Evolutionary conservation across 768 basidiomycete species (phyloP).

Genomic region (Phaeolepiota aurea): DNA sequence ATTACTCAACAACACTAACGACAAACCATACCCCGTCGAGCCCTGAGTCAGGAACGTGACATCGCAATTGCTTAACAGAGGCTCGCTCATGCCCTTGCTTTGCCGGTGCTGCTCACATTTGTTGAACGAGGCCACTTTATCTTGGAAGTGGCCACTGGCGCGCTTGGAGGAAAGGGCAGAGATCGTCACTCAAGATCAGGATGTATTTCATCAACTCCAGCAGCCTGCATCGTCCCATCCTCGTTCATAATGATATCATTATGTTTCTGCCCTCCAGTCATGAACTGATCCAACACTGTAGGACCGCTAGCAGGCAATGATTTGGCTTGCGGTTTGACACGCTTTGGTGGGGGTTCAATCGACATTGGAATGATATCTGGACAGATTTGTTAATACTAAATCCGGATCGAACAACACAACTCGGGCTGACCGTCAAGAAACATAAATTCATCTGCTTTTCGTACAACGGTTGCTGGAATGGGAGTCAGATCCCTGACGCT

Average conservation of each 20-base stretch:
- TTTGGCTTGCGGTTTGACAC: constrained; percentile 21
- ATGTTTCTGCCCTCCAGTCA: constrained; percentile 16
- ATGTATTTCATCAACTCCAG: constrained; percentile 18
- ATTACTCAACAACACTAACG: too few relatives aligned
- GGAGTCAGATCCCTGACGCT: background rate
- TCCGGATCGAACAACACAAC: background rate
- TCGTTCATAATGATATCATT: constrained; percentile 43
- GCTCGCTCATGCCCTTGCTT: too few relatives aligned
- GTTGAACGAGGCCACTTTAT: too few relatives aligned
- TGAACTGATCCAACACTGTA: constrained; percentile 44
- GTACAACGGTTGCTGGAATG: constrained; percentile 40
- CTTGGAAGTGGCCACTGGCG: too few relatives aligned
- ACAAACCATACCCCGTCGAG: too few relatives aligned
- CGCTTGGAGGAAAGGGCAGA: too few relatives aligned
- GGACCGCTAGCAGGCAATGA: constrained; percentile 12
- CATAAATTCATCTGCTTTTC: constrained; percentile 65
- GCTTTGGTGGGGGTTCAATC: constrained; percentile 33
- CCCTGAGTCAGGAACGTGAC: too few relatives aligned
- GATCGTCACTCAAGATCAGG: too few relatives aligned
- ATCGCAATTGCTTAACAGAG: too few relatives aligned
- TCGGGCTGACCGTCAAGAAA: constrained; percentile 60
- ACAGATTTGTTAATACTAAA: background rate
- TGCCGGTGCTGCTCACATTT: too few relatives aligned
- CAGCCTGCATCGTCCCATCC: constrained; percentile 51
- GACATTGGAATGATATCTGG: constrained; percentile 50